A percentile compares a stretch with the other conserved stretches of the same genome.
phyloP scores from a whole-genome alignment of 2,329 filamentous ascomycete species.

The Penicillium olsonii region DNA sequence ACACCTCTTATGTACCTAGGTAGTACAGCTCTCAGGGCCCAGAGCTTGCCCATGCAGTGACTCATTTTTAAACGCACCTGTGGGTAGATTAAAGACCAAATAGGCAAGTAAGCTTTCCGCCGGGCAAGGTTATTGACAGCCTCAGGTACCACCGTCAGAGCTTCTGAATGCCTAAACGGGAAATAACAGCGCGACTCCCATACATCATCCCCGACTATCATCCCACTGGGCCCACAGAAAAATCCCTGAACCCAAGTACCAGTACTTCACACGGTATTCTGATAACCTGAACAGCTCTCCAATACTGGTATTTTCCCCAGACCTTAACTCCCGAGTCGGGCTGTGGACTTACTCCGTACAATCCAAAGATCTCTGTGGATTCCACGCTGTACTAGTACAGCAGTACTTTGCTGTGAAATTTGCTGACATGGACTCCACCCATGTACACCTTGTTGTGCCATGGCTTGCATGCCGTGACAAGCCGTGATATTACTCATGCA shows the following conservation, averaged over 20 bases:
- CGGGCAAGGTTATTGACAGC: background rate
- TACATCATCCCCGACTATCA: slow-evolving; percentile 7
- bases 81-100: background rate
- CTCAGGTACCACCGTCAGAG: background rate
- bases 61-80: background rate
- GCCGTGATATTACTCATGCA: background rate
- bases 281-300: background rate
- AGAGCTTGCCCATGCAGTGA: background rate
- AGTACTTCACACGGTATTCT: background rate
- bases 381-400: too few relatives aligned
- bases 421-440: background rate
- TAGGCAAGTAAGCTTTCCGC: background rate
- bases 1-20: too few relatives aligned
- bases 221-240: background rate
- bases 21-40: background rate
- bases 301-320: background rate
- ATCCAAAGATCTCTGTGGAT: too few relatives aligned
- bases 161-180: background rate
- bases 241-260: background rate
- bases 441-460: background rate
- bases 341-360: too few relatives aligned
- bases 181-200: background rate
- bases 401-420: background rate
- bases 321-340: too few relatives aligned
- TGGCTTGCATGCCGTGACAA: background rate